Evolutionary conservation across 225 moss, liverwort and hornwort genomes (phyloP).

Genomic region (Rhytidiadelphus loreus): DNA sequence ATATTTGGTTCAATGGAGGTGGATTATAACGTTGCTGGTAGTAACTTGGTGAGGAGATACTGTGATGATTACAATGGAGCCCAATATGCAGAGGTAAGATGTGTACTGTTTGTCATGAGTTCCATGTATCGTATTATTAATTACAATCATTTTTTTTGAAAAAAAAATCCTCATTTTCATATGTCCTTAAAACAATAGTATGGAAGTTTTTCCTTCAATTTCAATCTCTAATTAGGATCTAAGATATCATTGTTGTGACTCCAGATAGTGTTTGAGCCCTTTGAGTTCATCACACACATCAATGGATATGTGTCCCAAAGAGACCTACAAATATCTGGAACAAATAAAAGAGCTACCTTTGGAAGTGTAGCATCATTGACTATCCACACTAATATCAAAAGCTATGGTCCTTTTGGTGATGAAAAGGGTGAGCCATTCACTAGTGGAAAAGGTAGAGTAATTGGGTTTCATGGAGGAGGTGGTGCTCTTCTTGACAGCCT

Average conservation of each 20-base stretch:
- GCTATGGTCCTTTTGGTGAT: neutral
- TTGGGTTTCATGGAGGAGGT: neutral
- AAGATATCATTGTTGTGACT: neutral
- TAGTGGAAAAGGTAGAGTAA: neutral
- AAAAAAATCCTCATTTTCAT: neutral
- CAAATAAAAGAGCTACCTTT: too few relatives aligned
- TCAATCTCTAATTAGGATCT: neutral
- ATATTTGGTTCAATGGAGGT: neutral
- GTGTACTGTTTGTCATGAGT: neutral
- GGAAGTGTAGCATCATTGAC: neutral
- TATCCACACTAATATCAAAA: neutral
- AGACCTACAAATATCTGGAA: fast-evolving
- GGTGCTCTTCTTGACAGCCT: neutral
- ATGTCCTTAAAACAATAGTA: neutral
- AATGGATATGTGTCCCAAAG: neutral
- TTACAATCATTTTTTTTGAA: too few relatives aligned
- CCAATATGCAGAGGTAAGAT: neutral
- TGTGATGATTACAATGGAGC: neutral
- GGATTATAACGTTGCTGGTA: neutral
- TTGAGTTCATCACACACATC: neutral
- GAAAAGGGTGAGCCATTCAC: neutral
- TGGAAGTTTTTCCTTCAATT: neutral
- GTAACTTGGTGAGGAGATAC: neutral
- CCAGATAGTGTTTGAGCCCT: neutral
- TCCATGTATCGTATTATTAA: too few relatives aligned